Evolutionary conservation across 2,329 filamentous ascomycete genomes (phyloP).

Genomic region (Fusarium sp.): DNA sequence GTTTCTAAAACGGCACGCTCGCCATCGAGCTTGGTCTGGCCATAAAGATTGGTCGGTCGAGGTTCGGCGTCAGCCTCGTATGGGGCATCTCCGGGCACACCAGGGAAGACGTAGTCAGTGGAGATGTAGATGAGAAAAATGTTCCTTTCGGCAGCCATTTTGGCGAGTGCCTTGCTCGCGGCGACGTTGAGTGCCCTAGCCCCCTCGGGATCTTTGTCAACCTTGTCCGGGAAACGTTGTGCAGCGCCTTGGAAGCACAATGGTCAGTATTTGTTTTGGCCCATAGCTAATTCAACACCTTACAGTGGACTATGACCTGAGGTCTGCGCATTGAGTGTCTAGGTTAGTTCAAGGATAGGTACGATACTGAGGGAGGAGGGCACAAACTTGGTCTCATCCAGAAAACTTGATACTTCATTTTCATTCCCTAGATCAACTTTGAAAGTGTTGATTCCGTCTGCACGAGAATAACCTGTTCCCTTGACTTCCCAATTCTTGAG

Average conservation of each 20-base stretch:
- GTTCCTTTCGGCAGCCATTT: slow-evolving; percentile 70
- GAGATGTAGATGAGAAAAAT: slow-evolving; percentile 81
- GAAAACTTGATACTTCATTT: slow-evolving; percentile 59
- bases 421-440: slow-evolving; percentile 65
- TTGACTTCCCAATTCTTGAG: slow-evolving; percentile 71
- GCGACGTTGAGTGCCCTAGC: slow-evolving; percentile 80
- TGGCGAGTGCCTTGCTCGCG: slow-evolving; percentile 74
- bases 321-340: slow-evolving; percentile 63
- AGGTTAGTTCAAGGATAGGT: slow-evolving; percentile 12
- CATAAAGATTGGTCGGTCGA: slow-evolving; percentile 80
- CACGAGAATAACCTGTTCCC: slow-evolving; percentile 79
- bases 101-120: slow-evolving; percentile 84
- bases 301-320: slow-evolving; percentile 84
- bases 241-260: slow-evolving; percentile 73
- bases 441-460: slow-evolving; percentile 75
- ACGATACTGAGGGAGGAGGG: neutral
- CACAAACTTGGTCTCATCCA: slow-evolving; percentile 66
- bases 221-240: slow-evolving; percentile 88
- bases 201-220: slow-evolving; percentile 80
- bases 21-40: slow-evolving; percentile 70
- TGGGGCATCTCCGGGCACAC: slow-evolving; percentile 81
- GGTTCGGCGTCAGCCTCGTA: slow-evolving; percentile 75
- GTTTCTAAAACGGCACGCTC: slow-evolving; percentile 74
- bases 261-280: slow-evolving; percentile 28
- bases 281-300: slow-evolving; percentile 44